Evolutionary conservation across 139 green algal genomes (phyloP), one percentile per base, ranked within the genome.

Genomic region (Picochlorum sp.): DNA sequence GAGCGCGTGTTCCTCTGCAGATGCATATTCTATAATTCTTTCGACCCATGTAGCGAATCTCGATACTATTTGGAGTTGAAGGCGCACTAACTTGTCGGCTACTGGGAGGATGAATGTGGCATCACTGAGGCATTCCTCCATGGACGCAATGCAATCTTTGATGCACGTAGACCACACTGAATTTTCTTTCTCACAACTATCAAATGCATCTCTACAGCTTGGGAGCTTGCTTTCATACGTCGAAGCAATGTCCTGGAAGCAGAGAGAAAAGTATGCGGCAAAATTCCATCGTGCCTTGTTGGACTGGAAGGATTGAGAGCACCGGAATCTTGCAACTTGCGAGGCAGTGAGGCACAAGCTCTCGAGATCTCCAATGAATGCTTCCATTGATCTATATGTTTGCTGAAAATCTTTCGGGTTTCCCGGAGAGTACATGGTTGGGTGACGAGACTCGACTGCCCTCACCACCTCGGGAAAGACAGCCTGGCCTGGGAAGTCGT

Each of bases 231-330:
- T 16, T 26, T 90, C 83, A 56, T 90, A 57, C 13, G 30, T 52
- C 4, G 49, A 71, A 1, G 75, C 84, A 44, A 88, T 85, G 11
- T 88, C 83, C 62, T 95, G 88, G 49, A 88, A 92, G 26, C 82
- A 56, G 49, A 95, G 69, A 8, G 85, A 89, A 76, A 92, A 97
- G 80, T 98, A 98, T 14, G 94, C 91, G 1, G 70, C 62, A 8
- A 95, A 72, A 73, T 97, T 97, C 92, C 92, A 98, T 14, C 81
- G 68, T 62, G 81, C 81, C 26, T 83, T 30, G 63, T 90, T 95
- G 20, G 71, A 72, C 2, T 68, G 34, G 55, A 84, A 80, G 7
- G 81, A 73, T 28, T 69, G 14, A 11, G 68, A 81, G 6, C 30
- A 60, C 1, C 89, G 68, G 49, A 98, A 66, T 3, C 30, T 62